Evolutionary conservation across 2,329 filamentous ascomycete genomes (phyloP), one percentile per base, ranked within the genome.

Genomic region (Ophiostoma montium): DNA sequence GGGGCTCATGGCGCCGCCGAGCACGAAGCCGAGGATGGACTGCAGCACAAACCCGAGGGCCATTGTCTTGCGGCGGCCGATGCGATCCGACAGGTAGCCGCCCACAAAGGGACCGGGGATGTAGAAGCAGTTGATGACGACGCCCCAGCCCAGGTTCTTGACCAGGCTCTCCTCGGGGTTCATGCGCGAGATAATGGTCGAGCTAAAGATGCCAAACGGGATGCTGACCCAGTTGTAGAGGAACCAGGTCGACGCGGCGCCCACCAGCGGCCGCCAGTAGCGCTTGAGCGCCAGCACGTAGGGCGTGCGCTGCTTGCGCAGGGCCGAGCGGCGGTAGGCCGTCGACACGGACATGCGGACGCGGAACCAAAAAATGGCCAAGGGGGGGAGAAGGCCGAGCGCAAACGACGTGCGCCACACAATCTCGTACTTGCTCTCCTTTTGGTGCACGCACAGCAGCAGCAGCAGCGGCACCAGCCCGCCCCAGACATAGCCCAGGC

Each of bases 131-230:
- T 72, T 74, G 54, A 74, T 67, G 0, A 72, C 63, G 0, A 65
- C 63, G 33, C 70, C 64, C 62, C 65, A 70, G 8, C 68, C 68
- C 21, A 72, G 54, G 38, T 63, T 67, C 56, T 68, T 63, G 6
- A 66, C 59, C 1, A 70, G 58, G n/a, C 62, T 67, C 32, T 68
- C 62, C 13, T 62, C 59, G 0, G 65, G 55, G 27, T 68, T 68
- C 27, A 68, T 59, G 21, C 66, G 61, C 3, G 60, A 59, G 46
- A 74, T 67, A 50, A 76, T 75, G 19, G 71, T 74, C 0, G 70
- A 70, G 49, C 67, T 70, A 58, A 76, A 76, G 27, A 77, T 66
- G 9, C 71, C 72, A 52, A 76, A 75, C 0, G 74, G 73, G 6
- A 52, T 42, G 53, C 47, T 54, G 44, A 54, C 38, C 15, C 38